These are phyloP conservation scores for Monosporascus sp. DNA, from an alignment of 2,329 filamentous ascomycete genomes.

Conservation along the genomic window DNA sequence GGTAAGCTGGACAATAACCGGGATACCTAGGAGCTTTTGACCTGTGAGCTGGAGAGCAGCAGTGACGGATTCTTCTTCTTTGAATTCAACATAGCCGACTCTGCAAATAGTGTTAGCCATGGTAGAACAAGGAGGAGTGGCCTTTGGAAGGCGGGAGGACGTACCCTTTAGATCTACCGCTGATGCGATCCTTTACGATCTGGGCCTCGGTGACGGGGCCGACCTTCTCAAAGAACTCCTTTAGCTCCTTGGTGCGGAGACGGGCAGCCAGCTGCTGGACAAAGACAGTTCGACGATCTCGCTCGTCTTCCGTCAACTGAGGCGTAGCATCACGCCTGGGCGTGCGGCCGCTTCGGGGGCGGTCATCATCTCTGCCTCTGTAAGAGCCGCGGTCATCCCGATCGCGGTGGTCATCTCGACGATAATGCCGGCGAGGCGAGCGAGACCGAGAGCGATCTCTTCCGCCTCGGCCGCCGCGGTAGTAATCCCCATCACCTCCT, in stretches of 20 bases:
- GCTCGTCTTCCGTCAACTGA: conserved; percentile 86
- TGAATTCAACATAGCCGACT: conserved; percentile 99
- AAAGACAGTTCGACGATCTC: conserved; percentile 94
- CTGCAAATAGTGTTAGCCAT: conserved; percentile 45
- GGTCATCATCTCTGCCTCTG: conserved; percentile 49
- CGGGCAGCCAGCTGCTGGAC: conserved; percentile 96
- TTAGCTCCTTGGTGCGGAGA: conserved; percentile 85
- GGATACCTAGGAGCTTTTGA: conserved; percentile 96
- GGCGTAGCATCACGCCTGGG: conserved; percentile 54
- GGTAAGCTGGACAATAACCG: conserved; percentile 95
- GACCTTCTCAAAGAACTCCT: conserved; percentile 91
- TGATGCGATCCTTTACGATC: conserved; percentile 97
- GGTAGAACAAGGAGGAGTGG: not conserved
- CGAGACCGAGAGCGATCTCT: conserved; percentile 66
- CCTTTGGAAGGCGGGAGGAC: conserved; percentile 23
- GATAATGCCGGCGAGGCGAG: conserved; percentile 60
- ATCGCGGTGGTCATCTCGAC: conserved; percentile 50
- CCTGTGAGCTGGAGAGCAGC: conserved; percentile 96
- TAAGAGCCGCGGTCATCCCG: conserved; percentile 47
- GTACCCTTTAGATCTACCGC: conserved; percentile 94
- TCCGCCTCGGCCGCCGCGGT: conserved; percentile 53
- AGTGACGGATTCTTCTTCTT: conserved; percentile 87
- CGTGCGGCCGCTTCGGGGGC: conserved; percentile 29
- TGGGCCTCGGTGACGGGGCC: conserved; percentile 94
- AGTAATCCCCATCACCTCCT: conserved; percentile 64